Conservation (phyloP, 2,329 filamentous ascomycete genomes). For the Exophiala lecanii-corni region DNA sequence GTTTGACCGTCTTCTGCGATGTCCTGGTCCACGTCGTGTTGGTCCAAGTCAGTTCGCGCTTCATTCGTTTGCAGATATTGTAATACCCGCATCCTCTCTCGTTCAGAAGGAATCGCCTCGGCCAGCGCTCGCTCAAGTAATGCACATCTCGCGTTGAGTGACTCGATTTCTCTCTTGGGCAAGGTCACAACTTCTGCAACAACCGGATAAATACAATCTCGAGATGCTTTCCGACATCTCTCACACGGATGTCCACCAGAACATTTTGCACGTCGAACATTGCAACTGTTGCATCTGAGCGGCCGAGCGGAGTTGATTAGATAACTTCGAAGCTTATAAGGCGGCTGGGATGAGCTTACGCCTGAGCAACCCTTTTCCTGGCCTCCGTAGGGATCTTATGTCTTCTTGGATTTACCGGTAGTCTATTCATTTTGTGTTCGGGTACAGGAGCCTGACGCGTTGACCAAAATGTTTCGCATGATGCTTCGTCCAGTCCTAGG, state of each 20-base stretch:
- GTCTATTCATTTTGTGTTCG: constrained; percentile 11
- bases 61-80: constrained; percentile 5
- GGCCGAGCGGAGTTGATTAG: not conserved
- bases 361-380: constrained; percentile 13
- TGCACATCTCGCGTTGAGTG: constrained; percentile 38
- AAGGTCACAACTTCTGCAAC: constrained; percentile 43
- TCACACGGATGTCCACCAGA: constrained; percentile 48
- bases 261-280: constrained; percentile 50
- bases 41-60: constrained; percentile 3
- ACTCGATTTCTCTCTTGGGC: constrained; percentile 40
- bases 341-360: constrained; percentile 7
- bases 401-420: constrained; percentile 14
- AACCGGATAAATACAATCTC: constrained; percentile 48
- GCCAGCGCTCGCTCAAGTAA: constrained; percentile 34
- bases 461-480: no score
- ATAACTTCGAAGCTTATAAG: not conserved
- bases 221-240: constrained; percentile 41
- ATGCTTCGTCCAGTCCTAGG: no score
- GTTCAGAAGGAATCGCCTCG: constrained; percentile 13
- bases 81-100: constrained; percentile 12
- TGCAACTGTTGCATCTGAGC: constrained; percentile 51
- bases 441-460: no score
- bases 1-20: constrained; percentile 26
- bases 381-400: constrained; percentile 11
- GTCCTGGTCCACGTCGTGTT: constrained; percentile 5